Conservation (phyloP, 768 basidiomycete species). For the Podaxis rugospora region DNA sequence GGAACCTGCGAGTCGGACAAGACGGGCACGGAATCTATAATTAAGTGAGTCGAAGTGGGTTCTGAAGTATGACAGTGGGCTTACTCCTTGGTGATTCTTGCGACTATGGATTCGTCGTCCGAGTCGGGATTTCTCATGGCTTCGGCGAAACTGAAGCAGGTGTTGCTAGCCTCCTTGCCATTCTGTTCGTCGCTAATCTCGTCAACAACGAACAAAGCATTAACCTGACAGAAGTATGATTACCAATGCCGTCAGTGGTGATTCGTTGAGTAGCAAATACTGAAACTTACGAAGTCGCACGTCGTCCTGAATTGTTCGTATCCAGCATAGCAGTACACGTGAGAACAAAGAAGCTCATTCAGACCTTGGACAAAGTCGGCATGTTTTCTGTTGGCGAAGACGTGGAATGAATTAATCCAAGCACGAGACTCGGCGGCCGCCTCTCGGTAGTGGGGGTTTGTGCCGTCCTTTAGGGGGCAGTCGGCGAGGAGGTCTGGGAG, state of each 20-base stretch:
- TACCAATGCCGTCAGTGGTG: conserved; percentile 2
- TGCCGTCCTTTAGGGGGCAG: conserved; percentile 42
- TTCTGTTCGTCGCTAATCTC: conserved; percentile 67
- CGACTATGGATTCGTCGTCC: conserved; percentile 53
- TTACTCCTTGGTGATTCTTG: conserved; percentile 59
- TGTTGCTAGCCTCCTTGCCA: conserved; percentile 48
- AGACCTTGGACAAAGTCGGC: conserved; percentile 60
- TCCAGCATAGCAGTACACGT: conserved; percentile 55
- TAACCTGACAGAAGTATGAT: conserved; percentile 30
- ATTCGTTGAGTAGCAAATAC: not conserved
- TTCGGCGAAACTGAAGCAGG: conserved; percentile 47
- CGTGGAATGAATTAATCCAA: conserved; percentile 58
- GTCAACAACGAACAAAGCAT: conserved; percentile 63
- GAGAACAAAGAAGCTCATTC: conserved; percentile 58
- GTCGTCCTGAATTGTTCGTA: conserved; percentile 54
- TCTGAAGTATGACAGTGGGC: conserved; percentile 18
- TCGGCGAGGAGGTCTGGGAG: conserved; percentile 54
- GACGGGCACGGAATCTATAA: conserved; percentile 49
- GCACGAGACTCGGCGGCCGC: conserved; percentile 53
- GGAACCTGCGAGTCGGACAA: conserved; percentile 41
- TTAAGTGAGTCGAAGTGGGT: not conserved
- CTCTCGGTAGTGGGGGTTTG: conserved; percentile 53
- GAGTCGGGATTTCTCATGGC: conserved; percentile 47
- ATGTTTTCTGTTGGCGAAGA: conserved; percentile 56
- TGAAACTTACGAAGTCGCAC: conserved; percentile 51